Percentiles rank a stretch among this genome's conserved stretches.
Evolutionary conservation across 2,329 filamentous ascomycete species (phyloP).

Genomic region (Arthrobotrys iridis): DNA sequence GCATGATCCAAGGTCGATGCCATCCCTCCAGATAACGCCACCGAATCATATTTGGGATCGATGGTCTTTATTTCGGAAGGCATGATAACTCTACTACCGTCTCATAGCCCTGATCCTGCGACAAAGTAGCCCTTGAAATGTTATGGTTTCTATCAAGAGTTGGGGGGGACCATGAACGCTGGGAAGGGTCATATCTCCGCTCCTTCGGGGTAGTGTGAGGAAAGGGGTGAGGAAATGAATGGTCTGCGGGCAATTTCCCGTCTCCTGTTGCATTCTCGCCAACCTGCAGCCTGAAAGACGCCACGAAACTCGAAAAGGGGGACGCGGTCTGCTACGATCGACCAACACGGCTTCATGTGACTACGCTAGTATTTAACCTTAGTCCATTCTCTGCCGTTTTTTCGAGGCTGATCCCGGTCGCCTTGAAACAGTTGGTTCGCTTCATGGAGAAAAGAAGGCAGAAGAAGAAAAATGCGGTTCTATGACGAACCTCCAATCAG

Average conservation of each 20-base stretch:
- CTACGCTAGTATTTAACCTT: constrained; percentile 15
- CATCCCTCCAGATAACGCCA: constrained; percentile 1
- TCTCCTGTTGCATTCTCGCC: constrained; percentile 34
- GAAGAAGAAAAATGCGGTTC: constrained; percentile 23
- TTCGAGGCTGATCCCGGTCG: constrained; percentile 35
- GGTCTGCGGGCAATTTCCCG: constrained; percentile 39
- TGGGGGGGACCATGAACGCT: not conserved
- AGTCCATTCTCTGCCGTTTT: not conserved
- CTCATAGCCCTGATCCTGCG: not conserved
- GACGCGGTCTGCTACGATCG: constrained; percentile 43
- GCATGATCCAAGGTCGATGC: not conserved
- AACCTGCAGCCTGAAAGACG: constrained; percentile 48
- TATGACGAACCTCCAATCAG: constrained; percentile 33
- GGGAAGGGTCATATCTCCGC: constrained; percentile 4
- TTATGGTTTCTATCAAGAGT: not conserved
- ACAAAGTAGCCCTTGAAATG: not conserved
- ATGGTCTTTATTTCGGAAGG: constrained; percentile 10
- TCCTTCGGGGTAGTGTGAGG: not conserved
- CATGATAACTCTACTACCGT: not conserved
- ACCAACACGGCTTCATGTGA: constrained; percentile 53
- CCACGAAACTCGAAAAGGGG: constrained; percentile 49
- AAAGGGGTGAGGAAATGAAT: constrained; percentile 41
- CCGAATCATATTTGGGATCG: constrained; percentile 26
- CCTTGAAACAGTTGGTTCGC: constrained; percentile 35
- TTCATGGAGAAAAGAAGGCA: constrained; percentile 8